These are phyloP conservation scores for Colletotrichum magnum DNA, from an alignment of 2,329 filamentous ascomycete species.

Conservation along the genomic window DNA sequence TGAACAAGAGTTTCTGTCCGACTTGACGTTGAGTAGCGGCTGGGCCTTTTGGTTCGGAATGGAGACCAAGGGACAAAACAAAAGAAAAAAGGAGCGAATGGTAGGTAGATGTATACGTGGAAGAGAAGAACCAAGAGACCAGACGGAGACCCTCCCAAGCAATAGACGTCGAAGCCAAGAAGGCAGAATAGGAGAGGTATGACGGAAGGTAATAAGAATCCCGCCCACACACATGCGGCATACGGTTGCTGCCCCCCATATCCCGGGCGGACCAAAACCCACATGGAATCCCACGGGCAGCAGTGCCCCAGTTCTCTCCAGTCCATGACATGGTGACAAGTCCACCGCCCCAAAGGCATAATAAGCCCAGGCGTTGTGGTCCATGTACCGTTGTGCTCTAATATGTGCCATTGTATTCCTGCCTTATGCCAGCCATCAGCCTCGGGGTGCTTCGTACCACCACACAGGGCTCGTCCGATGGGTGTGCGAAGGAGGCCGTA, in stretches of 20 bases:
- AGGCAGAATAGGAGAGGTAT: slow-evolving; percentile 10
- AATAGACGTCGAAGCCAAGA: neutral
- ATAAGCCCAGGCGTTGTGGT: slow-evolving; percentile 7
- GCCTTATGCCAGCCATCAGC: slow-evolving; percentile 20
- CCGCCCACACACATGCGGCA: neutral
- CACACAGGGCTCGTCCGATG: slow-evolving; percentile 34
- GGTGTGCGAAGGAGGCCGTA: slow-evolving; percentile 25
- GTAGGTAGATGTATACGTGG: slow-evolving; percentile 5
- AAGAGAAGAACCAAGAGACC: neutral
- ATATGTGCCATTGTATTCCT: no score
- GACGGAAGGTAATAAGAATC: slow-evolving; percentile 31
- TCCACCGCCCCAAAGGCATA: neutral
- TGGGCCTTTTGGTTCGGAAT: neutral
- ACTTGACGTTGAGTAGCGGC: neutral
- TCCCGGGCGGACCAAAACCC: slow-evolving; percentile 26
- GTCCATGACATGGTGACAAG: neutral
- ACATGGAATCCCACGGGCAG: slow-evolving; percentile 10
- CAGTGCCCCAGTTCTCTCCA: slow-evolving; percentile 5
- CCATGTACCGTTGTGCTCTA: neutral
- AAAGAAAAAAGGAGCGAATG: slow-evolving; percentile 13
- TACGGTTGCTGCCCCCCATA: neutral
- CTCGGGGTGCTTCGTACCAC: slow-evolving; percentile 16
- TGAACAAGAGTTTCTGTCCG: neutral
- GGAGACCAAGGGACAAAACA: neutral
- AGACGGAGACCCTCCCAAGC: slow-evolving; percentile 11